Evolutionary conservation across 805 yeast genomes (phyloP).

Genomic region (Barnettozyma vustinii): DNA sequence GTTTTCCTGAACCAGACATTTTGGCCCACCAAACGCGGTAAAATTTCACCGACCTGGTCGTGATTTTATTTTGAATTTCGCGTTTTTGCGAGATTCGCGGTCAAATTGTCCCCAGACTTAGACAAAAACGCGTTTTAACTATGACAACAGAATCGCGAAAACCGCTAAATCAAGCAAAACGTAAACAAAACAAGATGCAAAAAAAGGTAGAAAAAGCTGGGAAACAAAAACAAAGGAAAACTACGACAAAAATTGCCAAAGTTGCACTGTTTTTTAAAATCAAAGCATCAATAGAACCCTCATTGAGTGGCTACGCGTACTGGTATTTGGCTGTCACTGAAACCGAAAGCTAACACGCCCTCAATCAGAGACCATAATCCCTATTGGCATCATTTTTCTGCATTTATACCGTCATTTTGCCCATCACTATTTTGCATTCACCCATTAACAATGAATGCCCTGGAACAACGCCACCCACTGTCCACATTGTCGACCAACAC

Average conservation of each 20-base stretch:
- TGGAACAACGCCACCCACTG: constrained; percentile 19
- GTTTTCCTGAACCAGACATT: neutral
- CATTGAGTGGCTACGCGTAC: neutral
- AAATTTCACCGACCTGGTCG: neutral
- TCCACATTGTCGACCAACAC: constrained; percentile 16
- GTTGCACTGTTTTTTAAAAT: neutral
- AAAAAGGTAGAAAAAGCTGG: neutral
- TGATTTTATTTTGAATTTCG: neutral
- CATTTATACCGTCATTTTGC: neutral
- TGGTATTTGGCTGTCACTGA: neutral
- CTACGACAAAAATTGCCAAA: neutral
- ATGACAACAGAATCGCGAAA: neutral
- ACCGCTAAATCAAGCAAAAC: constrained; percentile 23
- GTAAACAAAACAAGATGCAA: constrained; percentile 11
- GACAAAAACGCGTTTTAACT: neutral
- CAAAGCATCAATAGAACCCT: neutral
- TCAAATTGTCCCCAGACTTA: neutral
- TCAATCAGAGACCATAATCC: neutral
- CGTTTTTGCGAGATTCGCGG: neutral
- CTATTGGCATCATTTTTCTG: neutral
- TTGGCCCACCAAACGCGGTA: neutral
- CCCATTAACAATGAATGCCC: constrained; percentile 11
- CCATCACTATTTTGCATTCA: constrained; percentile 2
- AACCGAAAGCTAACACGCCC: neutral
- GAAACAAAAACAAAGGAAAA: constrained; percentile 4